Evolutionary conservation across 1,284 basidiomycete genomes (phyloP), one percentile per base, ranked within the genome.

Genomic region (Ceratobasidium theobromae): DNA sequence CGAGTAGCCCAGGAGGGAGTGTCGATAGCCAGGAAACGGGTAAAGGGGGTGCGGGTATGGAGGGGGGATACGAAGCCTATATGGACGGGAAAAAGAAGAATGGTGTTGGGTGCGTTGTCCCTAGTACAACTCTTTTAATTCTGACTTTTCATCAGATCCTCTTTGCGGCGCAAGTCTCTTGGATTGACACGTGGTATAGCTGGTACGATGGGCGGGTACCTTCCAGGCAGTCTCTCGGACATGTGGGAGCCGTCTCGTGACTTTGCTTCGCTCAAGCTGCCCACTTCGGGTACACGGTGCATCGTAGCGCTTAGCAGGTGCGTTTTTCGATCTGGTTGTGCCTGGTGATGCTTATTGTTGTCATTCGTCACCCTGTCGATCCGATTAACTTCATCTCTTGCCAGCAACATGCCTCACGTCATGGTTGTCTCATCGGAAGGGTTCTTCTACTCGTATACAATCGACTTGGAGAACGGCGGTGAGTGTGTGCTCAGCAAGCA

Each of bases 371-470:
- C 6, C 35, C 16, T n/a, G n/a, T n/a, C n/a, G n/a, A n/a, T n/a
- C n/a, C n/a, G n/a, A n/a, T n/a, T n/a, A n/a, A n/a, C n/a, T n/a
- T n/a, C n/a, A n/a, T n/a, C n/a, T n/a, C n/a, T n/a, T n/a, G n/a
- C n/a, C n/a, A 94, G 93, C 14, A 95, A 93, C 9, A 90, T 92
- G 76, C 96, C 96, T 0, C 94, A 98, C 70, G 91, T 98, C 4
- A 97, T 98, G 93, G 95, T 98, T 11, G 87, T 98, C 57, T 95
- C 94, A 0, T 92, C 92, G 0, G 95, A 98, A 70, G 96, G 96
- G 0, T 90, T 93, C 72, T 97, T 98, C 75, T 98, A 98, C 75
- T 87, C 89, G 6, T 99, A 99, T 77, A 91, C 84, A 73, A 96
- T 99, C 73, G 96, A 99, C 77, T 79, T 99, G 64, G 95, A 99